Evolutionary conservation across 441 rosid species (phyloP), one percentile per base, ranked within the genome.

Genomic region (Pelargonium australe): DNA sequence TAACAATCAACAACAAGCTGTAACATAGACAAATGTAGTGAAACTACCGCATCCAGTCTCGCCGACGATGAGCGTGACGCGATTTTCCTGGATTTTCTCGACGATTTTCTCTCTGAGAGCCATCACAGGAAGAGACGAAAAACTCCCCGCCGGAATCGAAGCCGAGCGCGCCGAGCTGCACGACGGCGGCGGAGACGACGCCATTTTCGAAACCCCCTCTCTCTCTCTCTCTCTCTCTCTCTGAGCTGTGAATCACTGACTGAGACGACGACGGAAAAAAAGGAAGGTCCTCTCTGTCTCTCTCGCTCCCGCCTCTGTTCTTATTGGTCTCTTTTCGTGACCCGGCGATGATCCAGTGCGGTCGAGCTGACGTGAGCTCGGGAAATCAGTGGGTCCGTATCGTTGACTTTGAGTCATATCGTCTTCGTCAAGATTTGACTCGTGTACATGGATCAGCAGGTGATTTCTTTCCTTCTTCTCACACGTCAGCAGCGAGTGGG

Each of bases 61-160:
- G 71, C 97, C 98, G 73, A 94, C 84, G 67, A 91, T 89, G 69
- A 94, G 93, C 75, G 98, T 94, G 79, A 94, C 98, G 75, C 96
- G 96, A 88, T 91, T 94, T 73, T 87, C 87, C 74, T 75, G 67
- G 70, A 91, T 83, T 81, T 94, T 94, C 60, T 89, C 97, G 66
- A 91, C 84, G 76, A 94, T 91, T 72, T 74, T 91, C 75, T 72
- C 78, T 68, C 78, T 83, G 69, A 86, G 82, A 28, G 90, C 80
- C 88, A 83, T 75, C 51, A 91, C 80, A 0, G 97, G 97, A n/a
- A 94, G 95, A n/a, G 88, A 71, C 7, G 89, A 79, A 81, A 91
- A 89, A 62, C 77, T 75, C 3, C 86, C 73, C 1, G 85, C 68
- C 8, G 89, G 25, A 64, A 78, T 67, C 25, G 84, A 73, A 45